Percentiles rank a stretch among this genome's conserved stretches.
These are phyloP conservation scores for Cronartium ribicola DNA, from an alignment of 1,284 basidiomycete genomes.

Conservation along the genomic window DNA sequence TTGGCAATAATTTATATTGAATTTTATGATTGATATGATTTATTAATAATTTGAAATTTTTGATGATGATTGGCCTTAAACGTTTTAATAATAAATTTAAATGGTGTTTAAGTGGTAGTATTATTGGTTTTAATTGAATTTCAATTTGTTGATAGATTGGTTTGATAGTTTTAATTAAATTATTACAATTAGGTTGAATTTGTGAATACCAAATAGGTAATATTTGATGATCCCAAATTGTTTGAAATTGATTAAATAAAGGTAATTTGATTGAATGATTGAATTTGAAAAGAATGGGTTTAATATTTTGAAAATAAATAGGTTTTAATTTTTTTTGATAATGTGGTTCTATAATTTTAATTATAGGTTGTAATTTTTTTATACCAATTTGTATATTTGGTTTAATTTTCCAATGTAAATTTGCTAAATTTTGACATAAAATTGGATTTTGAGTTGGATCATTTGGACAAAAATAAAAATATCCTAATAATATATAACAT, in stretches of 20 bases:
- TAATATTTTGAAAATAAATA: neutral
- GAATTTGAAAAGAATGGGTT: neutral
- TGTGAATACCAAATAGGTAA: neutral
- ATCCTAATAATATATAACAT: conserved; percentile 25
- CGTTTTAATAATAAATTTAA: neutral
- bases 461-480: conserved; percentile 35
- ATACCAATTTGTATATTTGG: too few species aligned
- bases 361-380: too few species aligned
- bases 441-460: conserved; percentile 28
- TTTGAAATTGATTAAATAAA: neutral
- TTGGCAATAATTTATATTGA: too few species aligned
- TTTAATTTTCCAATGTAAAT: conserved; percentile 22
- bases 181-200: neutral
- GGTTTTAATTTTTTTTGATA: neutral
- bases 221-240: conserved; percentile 7
- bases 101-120: neutral
- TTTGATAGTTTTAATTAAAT: neutral
- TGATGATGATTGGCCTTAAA: conserved; percentile 6
- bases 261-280: neutral
- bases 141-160: neutral
- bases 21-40: neutral
- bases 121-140: neutral
- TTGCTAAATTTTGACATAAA: conserved; percentile 22
- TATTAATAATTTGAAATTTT: neutral
- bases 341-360: too few species aligned